Conservation (phyloP, 257 asterid genomes). For the Ballota nigra region DNA sequence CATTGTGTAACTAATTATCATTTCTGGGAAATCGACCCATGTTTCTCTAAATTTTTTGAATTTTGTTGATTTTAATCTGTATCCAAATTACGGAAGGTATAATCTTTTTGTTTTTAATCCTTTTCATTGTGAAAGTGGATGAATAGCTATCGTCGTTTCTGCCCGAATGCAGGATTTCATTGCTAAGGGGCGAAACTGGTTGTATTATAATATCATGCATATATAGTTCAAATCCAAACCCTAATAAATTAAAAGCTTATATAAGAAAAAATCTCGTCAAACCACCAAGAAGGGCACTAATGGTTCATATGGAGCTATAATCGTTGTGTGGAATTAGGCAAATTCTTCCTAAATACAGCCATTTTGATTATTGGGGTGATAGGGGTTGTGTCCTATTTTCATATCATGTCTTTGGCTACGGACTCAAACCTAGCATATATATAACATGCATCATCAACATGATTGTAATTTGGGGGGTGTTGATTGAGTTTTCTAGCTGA, state of each 20-base stretch:
- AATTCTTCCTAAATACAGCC: background rate
- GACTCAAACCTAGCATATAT: background rate
- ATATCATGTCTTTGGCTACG: background rate
- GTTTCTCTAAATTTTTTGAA: background rate
- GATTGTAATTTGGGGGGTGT: background rate
- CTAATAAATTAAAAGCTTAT: too few species aligned
- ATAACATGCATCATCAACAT: background rate
- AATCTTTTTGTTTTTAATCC: background rate
- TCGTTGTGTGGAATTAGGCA: too few species aligned
- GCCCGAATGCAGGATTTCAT: background rate
- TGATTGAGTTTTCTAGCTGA: background rate
- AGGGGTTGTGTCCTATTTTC: too few species aligned
- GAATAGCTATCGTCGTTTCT: background rate
- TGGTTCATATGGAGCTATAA: too few species aligned
- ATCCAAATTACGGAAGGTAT: background rate
- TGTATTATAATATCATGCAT: too few species aligned
- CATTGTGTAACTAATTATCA: slow-evolving; percentile 5
- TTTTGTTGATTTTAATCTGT: background rate
- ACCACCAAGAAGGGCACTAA: too few species aligned
- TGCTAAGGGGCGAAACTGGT: too few species aligned
- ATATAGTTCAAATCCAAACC: too few species aligned
- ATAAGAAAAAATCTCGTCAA: too few species aligned
- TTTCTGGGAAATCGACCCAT: slow-evolving; percentile 4
- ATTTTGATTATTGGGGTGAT: background rate
- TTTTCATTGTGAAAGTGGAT: background rate